phyloP scores from a whole-genome alignment of 1,284 basidiomycete species.

The Sutorius eximius region DNA sequence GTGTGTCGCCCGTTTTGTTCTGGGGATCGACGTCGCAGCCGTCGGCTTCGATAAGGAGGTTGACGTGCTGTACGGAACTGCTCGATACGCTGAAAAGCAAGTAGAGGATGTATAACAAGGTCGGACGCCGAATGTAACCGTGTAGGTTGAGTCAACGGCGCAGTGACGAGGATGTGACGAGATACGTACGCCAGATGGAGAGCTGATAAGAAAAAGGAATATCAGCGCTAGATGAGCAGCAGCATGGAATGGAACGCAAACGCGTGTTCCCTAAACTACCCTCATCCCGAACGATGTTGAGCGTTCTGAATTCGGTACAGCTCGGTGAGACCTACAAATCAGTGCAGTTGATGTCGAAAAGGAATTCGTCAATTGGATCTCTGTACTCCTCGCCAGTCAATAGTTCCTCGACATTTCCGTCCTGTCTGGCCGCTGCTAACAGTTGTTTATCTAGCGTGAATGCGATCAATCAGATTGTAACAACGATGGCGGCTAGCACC shows the following conservation, averaged over 20 bases:
- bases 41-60: constrained; percentile 25
- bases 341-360: constrained; percentile 34
- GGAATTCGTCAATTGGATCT: constrained; percentile 21
- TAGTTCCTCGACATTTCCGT: constrained; percentile 31
- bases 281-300: not conserved
- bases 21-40: constrained; percentile 34
- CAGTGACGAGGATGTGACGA: not conserved
- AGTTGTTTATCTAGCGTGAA: constrained; percentile 30
- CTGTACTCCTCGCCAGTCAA: constrained; percentile 20
- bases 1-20: constrained; percentile 31
- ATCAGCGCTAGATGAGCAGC: constrained; percentile 15
- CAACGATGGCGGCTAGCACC: not conserved
- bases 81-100: constrained; percentile 18
- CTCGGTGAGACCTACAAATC: constrained; percentile 26
- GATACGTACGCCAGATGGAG: constrained; percentile 35
- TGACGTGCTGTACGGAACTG: constrained; percentile 20
- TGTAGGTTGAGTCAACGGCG: not conserved
- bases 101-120: not conserved
- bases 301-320: not conserved
- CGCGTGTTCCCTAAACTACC: constrained; percentile 31
- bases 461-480: not conserved
- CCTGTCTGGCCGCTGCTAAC: constrained; percentile 28
- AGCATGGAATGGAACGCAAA: constrained; percentile 18
- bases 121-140: not conserved
- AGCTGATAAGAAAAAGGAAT: constrained; percentile 12